Evolutionary conservation across 208 protist species (phyloP).

Genomic region (Leishmania gerbilli): DNA sequence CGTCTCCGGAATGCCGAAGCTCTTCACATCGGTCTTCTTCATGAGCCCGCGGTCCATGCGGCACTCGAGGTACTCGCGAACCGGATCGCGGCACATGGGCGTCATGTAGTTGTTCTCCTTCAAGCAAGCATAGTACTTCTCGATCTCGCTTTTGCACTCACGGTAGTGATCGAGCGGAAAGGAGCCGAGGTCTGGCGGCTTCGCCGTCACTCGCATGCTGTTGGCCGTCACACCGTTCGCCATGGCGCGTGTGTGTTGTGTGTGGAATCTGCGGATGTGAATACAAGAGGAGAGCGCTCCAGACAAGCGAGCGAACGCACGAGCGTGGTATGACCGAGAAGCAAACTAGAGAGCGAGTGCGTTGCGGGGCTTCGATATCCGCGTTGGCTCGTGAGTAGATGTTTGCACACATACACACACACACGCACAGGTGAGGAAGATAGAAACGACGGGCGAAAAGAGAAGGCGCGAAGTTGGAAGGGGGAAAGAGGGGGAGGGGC

Average conservation of each 20-base stretch:
- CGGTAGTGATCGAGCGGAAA: constrained; percentile 92
- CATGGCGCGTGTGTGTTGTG: constrained; percentile 29
- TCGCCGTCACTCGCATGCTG: constrained; percentile 50
- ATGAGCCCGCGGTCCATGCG: constrained; percentile 89
- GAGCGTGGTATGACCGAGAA: not conserved
- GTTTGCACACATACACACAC: not conserved
- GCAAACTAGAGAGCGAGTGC: not conserved
- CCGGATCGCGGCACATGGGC: constrained; percentile 82
- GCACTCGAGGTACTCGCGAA: constrained; percentile 80
- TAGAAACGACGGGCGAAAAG: not conserved
- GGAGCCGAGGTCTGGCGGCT: constrained; percentile 81
- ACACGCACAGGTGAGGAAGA: not conserved
- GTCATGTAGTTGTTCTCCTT: constrained; percentile 79
- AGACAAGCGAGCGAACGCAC: not conserved
- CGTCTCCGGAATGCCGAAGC: constrained; percentile 77
- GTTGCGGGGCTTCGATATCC: not conserved
- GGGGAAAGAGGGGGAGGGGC: no score
- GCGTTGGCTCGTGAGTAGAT: not conserved
- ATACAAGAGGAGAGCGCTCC: not conserved
- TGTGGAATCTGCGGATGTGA: not conserved
- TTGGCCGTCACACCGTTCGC: constrained; percentile 71
- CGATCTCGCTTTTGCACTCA: constrained; percentile 86
- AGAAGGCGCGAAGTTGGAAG: not conserved
- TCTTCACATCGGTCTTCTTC: constrained; percentile 72
- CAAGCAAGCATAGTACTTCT: constrained; percentile 82